phyloP scores from a whole-genome alignment of 1,284 basidiomycete genomes.

The Austroboletus sp. region DNA sequence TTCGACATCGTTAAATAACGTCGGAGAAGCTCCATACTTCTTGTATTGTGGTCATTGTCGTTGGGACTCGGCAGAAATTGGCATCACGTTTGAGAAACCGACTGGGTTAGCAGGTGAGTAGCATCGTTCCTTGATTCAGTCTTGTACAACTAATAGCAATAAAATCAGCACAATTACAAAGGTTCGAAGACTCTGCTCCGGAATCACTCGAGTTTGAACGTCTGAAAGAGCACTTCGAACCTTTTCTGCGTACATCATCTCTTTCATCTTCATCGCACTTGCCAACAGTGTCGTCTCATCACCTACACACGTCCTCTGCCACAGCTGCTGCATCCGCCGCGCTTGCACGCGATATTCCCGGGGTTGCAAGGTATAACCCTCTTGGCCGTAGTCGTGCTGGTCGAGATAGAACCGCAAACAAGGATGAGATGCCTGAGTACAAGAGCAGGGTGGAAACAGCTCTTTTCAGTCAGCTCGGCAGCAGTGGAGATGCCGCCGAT shows the following conservation, averaged over 20 bases:
- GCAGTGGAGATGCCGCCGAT: conserved; percentile 60
- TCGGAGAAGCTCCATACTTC: conserved; percentile 83
- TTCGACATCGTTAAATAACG: conserved; percentile 44
- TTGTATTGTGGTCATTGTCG: conserved; percentile 87
- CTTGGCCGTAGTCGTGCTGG: conserved; percentile 47
- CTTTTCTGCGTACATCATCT: conserved; percentile 72
- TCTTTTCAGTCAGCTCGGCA: conserved; percentile 46
- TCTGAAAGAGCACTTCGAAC: conserved; percentile 91
- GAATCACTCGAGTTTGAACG: conserved; percentile 85
- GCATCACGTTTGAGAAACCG: conserved; percentile 91
- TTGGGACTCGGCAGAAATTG: conserved; percentile 90
- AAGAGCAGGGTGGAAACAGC: conserved; percentile 60
- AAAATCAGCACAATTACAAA: conserved; percentile 75
- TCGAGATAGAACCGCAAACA: conserved; percentile 57
- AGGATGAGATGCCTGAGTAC: conserved; percentile 70
- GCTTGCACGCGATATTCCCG: conserved; percentile 72
- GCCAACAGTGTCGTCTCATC: conserved; percentile 47
- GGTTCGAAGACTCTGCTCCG: conserved; percentile 77
- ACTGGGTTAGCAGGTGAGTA: conserved; percentile 81
- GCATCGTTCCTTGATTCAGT: background rate
- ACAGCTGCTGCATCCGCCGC: conserved; percentile 81
- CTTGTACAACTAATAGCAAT: conserved; percentile 5
- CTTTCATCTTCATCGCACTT: conserved; percentile 57
- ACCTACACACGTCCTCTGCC: conserved; percentile 67
- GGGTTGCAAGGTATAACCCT: conserved; percentile 67